A percentile compares a stretch with the other conserved stretches of the same genome.
Evolutionary conservation across 352 stramenopile species (phyloP).

Genomic region (Blastocystis sp.): DNA sequence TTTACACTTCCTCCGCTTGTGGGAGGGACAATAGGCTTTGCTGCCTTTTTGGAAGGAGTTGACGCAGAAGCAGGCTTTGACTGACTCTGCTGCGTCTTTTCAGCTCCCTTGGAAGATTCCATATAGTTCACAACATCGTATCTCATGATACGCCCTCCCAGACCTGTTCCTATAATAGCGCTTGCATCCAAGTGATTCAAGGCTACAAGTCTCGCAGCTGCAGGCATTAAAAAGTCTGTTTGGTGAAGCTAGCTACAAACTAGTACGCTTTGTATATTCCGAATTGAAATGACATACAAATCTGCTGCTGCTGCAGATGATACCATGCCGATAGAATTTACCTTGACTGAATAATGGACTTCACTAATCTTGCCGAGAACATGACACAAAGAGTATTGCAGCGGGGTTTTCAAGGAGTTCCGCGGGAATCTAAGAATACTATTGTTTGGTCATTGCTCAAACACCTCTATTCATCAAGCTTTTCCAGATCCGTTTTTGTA

Average conservation of each 20-base stretch:
- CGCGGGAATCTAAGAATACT: neutral
- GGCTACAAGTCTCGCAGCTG: neutral
- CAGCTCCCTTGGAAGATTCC: neutral
- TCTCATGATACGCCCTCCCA: neutral
- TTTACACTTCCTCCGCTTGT: neutral
- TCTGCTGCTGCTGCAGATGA: neutral
- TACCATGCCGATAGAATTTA: neutral
- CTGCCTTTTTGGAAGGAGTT: neutral
- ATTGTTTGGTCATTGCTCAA: neutral
- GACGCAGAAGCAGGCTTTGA: neutral
- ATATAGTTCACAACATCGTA: slow-evolving; percentile 8
- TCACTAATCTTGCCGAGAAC: neutral
- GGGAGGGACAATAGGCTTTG: neutral
- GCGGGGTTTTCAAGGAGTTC: neutral
- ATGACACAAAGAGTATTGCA: neutral
- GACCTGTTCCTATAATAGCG: neutral
- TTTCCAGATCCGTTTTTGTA: neutral
- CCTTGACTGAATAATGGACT: neutral
- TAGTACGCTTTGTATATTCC: slow-evolving; percentile 20
- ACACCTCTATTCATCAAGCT: neutral
- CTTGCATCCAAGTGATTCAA: slow-evolving; percentile 37
- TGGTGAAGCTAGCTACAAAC: neutral
- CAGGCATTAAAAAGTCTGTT: slow-evolving; percentile 36
- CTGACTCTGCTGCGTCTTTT: neutral
- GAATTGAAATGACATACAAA: neutral